A percentile compares a stretch with the other conserved stretches of the same genome.
These are phyloP conservation scores for Sporothrix pseudoabietina DNA, from an alignment of 2,329 filamentous ascomycete species.

Conservation along the genomic window DNA sequence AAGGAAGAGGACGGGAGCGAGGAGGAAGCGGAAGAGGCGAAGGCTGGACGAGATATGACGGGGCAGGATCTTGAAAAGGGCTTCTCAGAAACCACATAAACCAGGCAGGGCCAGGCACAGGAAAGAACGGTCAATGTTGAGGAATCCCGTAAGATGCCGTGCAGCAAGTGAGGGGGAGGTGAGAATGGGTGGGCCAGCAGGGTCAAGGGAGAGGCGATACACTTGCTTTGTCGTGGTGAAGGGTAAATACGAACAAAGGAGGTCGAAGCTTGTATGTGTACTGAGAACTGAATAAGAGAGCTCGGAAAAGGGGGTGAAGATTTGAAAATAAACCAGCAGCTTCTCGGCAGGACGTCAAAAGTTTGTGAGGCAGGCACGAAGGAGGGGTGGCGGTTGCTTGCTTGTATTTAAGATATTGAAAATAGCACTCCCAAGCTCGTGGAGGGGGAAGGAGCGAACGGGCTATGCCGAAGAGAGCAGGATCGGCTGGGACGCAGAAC, in stretches of 20 bases:
- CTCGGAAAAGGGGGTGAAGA: too few species aligned
- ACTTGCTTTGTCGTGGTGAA: neutral
- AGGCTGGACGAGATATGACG: neutral
- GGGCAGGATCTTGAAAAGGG: neutral
- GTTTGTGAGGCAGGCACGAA: slow-evolving; percentile 10
- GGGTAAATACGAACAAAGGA: neutral
- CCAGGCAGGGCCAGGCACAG: neutral
- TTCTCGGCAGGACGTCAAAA: neutral
- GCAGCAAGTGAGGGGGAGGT: slow-evolving; percentile 1
- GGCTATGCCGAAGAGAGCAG: slow-evolving; percentile 21
- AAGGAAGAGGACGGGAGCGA: neutral
- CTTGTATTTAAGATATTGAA: slow-evolving; percentile 17
- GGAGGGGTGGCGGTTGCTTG: slow-evolving; percentile 17
- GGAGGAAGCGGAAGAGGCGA: neutral
- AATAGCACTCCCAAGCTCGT: slow-evolving; percentile 6
- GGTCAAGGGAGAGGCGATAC: neutral
- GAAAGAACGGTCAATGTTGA: neutral
- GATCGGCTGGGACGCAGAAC: slow-evolving; percentile 1
- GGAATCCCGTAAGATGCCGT: slow-evolving; percentile 12
- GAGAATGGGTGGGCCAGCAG: neutral
- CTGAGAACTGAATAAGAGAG: neutral
- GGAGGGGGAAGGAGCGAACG: slow-evolving; percentile 4
- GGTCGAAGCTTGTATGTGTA: neutral
- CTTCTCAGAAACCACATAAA: neutral
- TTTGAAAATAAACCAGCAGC: neutral